A percentile compares a stretch with the other conserved stretches of the same genome.
phyloP scores from a whole-genome alignment of 2,329 filamentous ascomycete species.

The Cercospora brassicicola region DNA sequence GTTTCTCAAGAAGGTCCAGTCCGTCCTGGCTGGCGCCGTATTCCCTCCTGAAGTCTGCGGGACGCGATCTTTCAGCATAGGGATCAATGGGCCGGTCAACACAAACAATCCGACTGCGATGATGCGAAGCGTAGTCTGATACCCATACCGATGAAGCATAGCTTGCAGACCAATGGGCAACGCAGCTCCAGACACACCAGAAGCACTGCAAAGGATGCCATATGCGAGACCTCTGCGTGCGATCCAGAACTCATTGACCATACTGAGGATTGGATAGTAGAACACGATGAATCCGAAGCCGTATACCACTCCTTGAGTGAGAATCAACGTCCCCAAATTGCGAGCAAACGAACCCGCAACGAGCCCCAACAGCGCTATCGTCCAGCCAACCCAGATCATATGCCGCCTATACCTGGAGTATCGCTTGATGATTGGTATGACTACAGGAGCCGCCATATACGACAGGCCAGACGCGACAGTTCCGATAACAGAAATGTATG shows the following conservation, averaged over 20 bases:
- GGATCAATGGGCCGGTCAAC: slow-evolving; percentile 38
- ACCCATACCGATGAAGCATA: slow-evolving; percentile 30
- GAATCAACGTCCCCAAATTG: slow-evolving; percentile 56
- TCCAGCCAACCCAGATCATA: slow-evolving; percentile 50
- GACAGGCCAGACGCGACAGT: slow-evolving; percentile 60
- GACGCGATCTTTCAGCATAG: slow-evolving; percentile 39
- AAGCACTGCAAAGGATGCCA: slow-evolving; percentile 29
- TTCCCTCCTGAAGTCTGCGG: slow-evolving; percentile 27
- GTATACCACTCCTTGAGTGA: slow-evolving; percentile 61
- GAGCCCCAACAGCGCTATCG: slow-evolving; percentile 30
- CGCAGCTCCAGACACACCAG: slow-evolving; percentile 30
- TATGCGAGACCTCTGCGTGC: slow-evolving; percentile 32
- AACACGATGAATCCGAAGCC: slow-evolving; percentile 58
- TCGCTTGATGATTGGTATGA: slow-evolving; percentile 48
- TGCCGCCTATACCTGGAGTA: slow-evolving; percentile 45
- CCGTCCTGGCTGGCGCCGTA: slow-evolving; percentile 29
- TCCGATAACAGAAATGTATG: slow-evolving; percentile 62
- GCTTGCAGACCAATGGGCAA: slow-evolving; percentile 30
- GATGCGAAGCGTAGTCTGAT: slow-evolving; percentile 29
- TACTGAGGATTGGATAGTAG: slow-evolving; percentile 35
- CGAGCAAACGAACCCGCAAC: slow-evolving; percentile 47
- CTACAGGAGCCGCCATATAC: slow-evolving; percentile 56
- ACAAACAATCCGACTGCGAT: slow-evolving; percentile 31
- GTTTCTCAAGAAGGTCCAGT: slow-evolving; percentile 37
- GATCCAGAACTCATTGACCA: slow-evolving; percentile 38